A percentile compares a stretch with the other conserved stretches of the same genome.
phyloP scores from a whole-genome alignment of 2,329 filamentous ascomycete genomes.

The Canariomyces notabilis region DNA sequence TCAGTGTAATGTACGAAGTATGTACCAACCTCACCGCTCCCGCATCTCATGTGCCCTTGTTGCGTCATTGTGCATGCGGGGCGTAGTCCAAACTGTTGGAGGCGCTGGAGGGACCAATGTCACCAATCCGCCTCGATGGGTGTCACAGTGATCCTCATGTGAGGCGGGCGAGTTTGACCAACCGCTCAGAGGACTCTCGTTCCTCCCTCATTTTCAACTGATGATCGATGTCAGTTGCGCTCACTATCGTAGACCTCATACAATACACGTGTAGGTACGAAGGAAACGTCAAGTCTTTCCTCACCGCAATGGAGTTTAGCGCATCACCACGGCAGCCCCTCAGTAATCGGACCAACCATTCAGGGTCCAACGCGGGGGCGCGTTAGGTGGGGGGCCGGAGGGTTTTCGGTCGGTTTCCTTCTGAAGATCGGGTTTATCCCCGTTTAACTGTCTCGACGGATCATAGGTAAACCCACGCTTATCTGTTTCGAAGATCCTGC shows the following conservation, averaged over 20 bases:
- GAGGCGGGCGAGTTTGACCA: conserved; percentile 5
- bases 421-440: conserved; percentile 1
- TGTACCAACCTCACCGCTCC: neutral
- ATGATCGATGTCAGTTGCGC: too few species aligned
- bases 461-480: neutral
- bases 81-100: neutral
- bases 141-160: conserved; percentile 7
- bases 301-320: too few species aligned
- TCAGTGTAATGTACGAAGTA: neutral
- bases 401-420: too few species aligned
- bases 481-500: conserved; percentile 1
- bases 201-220: conserved; percentile 2
- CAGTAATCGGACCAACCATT: too few species aligned
- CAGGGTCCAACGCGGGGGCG: too few species aligned
- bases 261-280: too few species aligned
- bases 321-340: neutral
- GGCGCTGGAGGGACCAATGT: too few species aligned
- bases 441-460: neutral
- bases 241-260: too few species aligned
- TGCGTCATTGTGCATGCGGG: conserved; percentile 14
- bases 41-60: conserved; percentile 3
- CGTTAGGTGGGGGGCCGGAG: too few species aligned
- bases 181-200: neutral
- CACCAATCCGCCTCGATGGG: neutral
- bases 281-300: too few species aligned